These are phyloP conservation scores for Plectranthus barbatus DNA, from an alignment of 257 asterid genomes.

Conservation along the genomic window DNA sequence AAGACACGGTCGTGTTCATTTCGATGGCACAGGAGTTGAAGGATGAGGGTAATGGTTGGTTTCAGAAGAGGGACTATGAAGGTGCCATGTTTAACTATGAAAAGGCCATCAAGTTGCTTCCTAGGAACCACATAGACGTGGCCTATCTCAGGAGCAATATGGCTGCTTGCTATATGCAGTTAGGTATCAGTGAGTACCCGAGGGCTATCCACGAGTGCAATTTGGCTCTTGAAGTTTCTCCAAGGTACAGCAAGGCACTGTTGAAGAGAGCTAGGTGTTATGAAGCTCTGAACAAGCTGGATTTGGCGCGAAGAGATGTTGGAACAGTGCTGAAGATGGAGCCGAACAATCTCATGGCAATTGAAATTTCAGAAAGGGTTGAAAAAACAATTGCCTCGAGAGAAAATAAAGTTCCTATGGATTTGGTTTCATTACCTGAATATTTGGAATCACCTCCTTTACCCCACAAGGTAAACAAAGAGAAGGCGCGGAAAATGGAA, in stretches of 20 bases:
- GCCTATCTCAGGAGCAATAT: constrained; percentile 69
- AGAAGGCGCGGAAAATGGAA: constrained; percentile 42
- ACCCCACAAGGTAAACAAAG: constrained; percentile 25
- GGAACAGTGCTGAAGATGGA: constrained; percentile 52
- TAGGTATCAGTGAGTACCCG: constrained; percentile 69
- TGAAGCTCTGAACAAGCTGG: constrained; percentile 67
- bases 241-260: constrained; percentile 73
- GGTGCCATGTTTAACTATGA: constrained; percentile 69
- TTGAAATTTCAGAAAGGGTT: constrained; percentile 63
- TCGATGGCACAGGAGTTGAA: constrained; percentile 59
- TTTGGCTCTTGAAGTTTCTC: constrained; percentile 83
- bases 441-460: constrained; percentile 38
- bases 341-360: constrained; percentile 73
- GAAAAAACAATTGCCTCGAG: constrained; percentile 29
- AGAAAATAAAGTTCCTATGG: constrained; percentile 25
- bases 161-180: constrained; percentile 84
- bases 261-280: constrained; percentile 89
- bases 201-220: constrained; percentile 80
- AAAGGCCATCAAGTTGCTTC: constrained; percentile 73
- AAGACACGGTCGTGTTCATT: constrained; percentile 56
- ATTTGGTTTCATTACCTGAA: constrained; percentile 39
- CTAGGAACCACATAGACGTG: constrained; percentile 66
- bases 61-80: constrained; percentile 69
- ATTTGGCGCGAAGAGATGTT: constrained; percentile 69
- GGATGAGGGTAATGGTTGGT: constrained; percentile 62